Base-by-base conservation (phyloP, 2,329 filamentous ascomycete genomes). In the Tolypocladium amazonense region DNA sequence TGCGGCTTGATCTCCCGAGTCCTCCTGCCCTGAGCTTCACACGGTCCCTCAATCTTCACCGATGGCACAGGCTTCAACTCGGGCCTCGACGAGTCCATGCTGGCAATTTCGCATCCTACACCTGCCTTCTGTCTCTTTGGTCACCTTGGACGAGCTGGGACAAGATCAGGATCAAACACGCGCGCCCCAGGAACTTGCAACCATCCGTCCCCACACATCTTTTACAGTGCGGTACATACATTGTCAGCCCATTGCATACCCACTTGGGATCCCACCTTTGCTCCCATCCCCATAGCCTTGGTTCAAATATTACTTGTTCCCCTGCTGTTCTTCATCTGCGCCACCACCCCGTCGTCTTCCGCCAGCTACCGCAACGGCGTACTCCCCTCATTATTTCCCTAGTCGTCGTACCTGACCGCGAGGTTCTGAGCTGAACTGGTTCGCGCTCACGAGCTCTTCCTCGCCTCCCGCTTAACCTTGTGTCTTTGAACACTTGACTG, bases 231-330 rank as follows among this genome's bases (percentile, higher is more conserved):
- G 45, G 58, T 62, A 62, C 67, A 65, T 69, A 65, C 65, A 66
- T 64, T 64, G 68, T 68, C 71, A 69, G 70, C 68, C 69, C 65
- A 66, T 71, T 60, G 61, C 63, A 66, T 68, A 70, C 63, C 72
- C 72, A 73, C 70, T 68, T 64, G 62, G 65, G 66, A 70, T 72
- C 70, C 69, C 66, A 70, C 71, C 67, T 59, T 65, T 64, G 66
- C 60, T 65, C 62, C 65, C 62, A 66, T 68, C 66, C 64, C 69
- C 69, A 67, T 70, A 65, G 65, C 68, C 64, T 68, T 66, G 65
- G 69, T 65, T 72, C 71, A 71, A 72, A 70, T 70, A 71, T 60
- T 63, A 54, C 53, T 58, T 69, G 63, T 61, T 70, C 69, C 70
- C 69, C 69, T 69, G 67, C 61, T 66, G 61, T 63, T 63, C 64